Percentiles rank a stretch among this genome's conserved stretches.
Evolutionary conservation across 305 asterid genomes (phyloP).

Genomic region (Solanum hybrid): DNA sequence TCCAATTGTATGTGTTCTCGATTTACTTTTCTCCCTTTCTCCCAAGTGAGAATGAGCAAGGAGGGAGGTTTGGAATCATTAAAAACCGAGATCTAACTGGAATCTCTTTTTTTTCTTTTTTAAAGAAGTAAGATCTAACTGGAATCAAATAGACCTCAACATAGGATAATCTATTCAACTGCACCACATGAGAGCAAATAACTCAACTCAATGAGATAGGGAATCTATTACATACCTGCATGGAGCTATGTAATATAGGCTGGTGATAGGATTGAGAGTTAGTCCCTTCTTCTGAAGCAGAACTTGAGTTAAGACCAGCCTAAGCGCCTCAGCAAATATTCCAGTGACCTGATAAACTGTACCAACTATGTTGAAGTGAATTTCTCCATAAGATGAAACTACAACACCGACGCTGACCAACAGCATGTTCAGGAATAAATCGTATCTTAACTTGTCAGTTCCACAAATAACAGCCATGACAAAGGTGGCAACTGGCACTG

Average conservation of each 20-base stretch:
- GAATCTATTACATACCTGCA: conserved; percentile 67
- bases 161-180: not conserved
- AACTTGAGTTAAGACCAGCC: conserved; percentile 98
- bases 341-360: conserved; percentile 97
- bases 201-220: not conserved
- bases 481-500: conserved; percentile 99
- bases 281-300: conserved; percentile 97
- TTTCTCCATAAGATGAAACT: conserved; percentile 95
- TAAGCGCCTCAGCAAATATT: conserved; percentile 93
- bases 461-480: conserved; percentile 95
- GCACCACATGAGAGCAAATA: not conserved
- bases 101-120: not conserved
- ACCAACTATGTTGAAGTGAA: conserved; percentile 91
- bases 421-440: conserved; percentile 84
- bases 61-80: not conserved
- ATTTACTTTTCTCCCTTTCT: not conserved
- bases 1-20: not conserved
- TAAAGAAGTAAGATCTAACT: not conserved
- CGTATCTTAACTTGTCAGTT: conserved; percentile 84
- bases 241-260: conserved; percentile 97
- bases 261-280: conserved; percentile 90
- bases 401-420: conserved; percentile 95
- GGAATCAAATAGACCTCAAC: not conserved
- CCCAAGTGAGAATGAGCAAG: not conserved
- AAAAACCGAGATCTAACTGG: not conserved